phyloP scores from a whole-genome alignment of 768 basidiomycete species.

The Asterophora lycoperdoides region DNA sequence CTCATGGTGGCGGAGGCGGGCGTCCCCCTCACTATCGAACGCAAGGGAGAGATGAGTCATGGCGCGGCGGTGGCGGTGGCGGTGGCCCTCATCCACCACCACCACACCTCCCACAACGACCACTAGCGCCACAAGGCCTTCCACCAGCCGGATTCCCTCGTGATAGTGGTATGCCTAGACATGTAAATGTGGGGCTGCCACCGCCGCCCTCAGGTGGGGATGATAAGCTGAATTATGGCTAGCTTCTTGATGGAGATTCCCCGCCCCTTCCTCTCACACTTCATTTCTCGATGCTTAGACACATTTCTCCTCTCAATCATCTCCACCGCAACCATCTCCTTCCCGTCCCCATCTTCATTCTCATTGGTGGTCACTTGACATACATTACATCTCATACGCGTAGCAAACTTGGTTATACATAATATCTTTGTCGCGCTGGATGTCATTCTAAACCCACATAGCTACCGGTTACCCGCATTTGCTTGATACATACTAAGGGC shows the following conservation, averaged over 20 bases:
- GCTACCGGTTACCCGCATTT: neutral
- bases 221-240: conserved; percentile 18
- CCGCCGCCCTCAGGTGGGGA: conserved; percentile 5
- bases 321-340: too few relatives aligned
- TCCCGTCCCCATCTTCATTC: too few relatives aligned
- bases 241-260: neutral
- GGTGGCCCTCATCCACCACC: neutral
- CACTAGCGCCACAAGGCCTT: conserved; percentile 5
- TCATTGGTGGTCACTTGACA: neutral
- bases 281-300: neutral
- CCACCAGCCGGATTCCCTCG: neutral
- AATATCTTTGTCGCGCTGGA: neutral
- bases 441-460: neutral
- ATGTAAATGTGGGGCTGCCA: neutral
- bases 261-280: neutral
- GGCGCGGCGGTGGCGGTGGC: neutral
- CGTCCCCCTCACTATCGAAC: neutral
- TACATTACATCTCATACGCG: neutral
- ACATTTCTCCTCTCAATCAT: neutral
- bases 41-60: neutral
- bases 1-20: neutral
- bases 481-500: neutral
- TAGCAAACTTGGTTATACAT: too few relatives aligned
- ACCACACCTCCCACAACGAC: conserved; percentile 7
- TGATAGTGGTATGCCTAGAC: conserved; percentile 1